Evolutionary conservation across 768 basidiomycete genomes (phyloP).

Genomic region (Pleurotus platypus): DNA sequence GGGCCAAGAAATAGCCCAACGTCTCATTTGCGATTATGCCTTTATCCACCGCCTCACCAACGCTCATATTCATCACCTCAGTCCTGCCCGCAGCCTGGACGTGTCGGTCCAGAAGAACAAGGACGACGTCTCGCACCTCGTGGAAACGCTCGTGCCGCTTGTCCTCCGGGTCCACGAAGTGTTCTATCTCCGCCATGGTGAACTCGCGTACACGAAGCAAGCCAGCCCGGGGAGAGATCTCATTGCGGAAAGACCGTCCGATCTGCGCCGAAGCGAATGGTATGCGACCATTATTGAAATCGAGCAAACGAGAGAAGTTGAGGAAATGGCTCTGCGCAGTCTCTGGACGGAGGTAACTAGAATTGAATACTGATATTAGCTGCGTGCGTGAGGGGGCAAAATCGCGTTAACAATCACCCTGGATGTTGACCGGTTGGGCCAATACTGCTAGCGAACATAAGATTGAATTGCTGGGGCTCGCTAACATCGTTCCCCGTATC

Average conservation of each 20-base stretch:
- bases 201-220: constrained; percentile 97
- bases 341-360: constrained; percentile 91
- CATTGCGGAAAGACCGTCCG: constrained; percentile 94
- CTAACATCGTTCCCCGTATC: constrained; percentile 90
- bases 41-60: constrained; percentile 86
- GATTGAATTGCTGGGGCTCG: constrained; percentile 94
- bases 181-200: constrained; percentile 99
- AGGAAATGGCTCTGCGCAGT: constrained; percentile 99
- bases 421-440: constrained; percentile 97
- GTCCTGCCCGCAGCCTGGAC: constrained; percentile 78
- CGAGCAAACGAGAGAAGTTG: constrained; percentile 94
- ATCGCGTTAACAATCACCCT: constrained; percentile 50
- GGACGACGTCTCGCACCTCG: constrained; percentile 71
- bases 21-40: constrained; percentile 95
- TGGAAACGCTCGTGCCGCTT: constrained; percentile 84
- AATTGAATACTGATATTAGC: not conserved
- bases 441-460: constrained; percentile 98
- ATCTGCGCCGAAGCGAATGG: constrained; percentile 98
- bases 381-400: not conserved
- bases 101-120: constrained; percentile 77
- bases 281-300: constrained; percentile 95
- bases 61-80: constrained; percentile 57
- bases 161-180: constrained; percentile 93
- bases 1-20: constrained; percentile 93
- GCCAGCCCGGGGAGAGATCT: constrained; percentile 96